Base-by-base conservation (phyloP, 371 early-diverging fungal genomes). In the Apophysomyces variabilis region DNA sequence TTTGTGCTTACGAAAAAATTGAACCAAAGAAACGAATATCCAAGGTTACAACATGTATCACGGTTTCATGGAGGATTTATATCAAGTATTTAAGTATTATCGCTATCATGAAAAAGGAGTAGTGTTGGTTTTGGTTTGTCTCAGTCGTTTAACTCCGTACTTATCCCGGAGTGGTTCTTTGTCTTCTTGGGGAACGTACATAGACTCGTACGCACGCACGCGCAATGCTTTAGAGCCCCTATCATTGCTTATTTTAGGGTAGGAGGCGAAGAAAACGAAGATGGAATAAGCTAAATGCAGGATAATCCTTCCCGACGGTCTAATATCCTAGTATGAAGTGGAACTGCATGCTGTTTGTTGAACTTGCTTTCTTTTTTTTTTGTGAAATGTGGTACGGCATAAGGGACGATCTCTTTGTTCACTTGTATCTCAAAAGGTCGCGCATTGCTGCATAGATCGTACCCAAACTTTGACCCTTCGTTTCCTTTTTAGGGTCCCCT, bases 371-470 rank as follows among this genome's bases (percentile, higher is more conserved):
- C 32, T 26, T 26, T 26, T 3, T 26, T 26, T 26, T 41, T 50
- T 50, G 54, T 21, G 47, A 18, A 47, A 47, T 18, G 47, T 47
- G 1, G 41, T 50, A 8, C 54, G 21, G 47, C 47, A 47, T n/a
- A 47, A 47, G 9, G 21, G 18, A 50, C 54, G 54, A 50, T 50
- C 54, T 11, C 21, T 50, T 50, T 50, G 54, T 50, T 50, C 54
- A 21, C 11, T 18, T 1, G 16, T 21, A 47, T 14, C 9, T 9
- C 11, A 47, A n/a, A 47, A n/a, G 47, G 47, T 13, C 3, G 21
- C 16, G 13, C 18, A 14, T 47, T 47, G 11, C n/a, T 47, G 47
- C 47, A 47, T 47, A 47, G 16, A 13, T 9, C 13, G n/a, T 18
- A 47, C 11, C 54, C 9, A 4, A 26, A 21, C 54, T n/a, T 26